These are phyloP conservation scores for Cunninghamia lanceolata DNA, from an alignment of 75 land plant genomes.

Conservation along the genomic window DNA sequence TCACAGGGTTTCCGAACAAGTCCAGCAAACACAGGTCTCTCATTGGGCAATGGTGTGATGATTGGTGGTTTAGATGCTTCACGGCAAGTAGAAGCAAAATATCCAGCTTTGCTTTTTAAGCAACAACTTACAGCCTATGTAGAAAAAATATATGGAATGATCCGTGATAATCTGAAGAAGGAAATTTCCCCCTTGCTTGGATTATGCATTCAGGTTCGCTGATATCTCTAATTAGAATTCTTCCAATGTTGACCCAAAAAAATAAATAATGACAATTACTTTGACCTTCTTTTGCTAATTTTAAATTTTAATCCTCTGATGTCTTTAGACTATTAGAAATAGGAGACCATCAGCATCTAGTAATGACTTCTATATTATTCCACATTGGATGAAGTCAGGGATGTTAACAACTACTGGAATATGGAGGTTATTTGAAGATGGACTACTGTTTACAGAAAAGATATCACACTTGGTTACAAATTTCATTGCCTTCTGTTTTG, in stretches of 20 bases:
- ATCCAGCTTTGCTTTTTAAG: constrained; percentile 93
- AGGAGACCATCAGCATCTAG: not conserved
- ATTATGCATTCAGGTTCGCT: constrained; percentile 82
- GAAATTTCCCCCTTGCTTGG: constrained; percentile 89
- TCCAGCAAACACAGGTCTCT: constrained; percentile 63
- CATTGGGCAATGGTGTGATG: constrained; percentile 69
- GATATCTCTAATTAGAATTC: not conserved
- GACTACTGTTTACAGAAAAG: not conserved
- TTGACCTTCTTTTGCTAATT: not conserved
- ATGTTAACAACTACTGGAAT: not conserved
- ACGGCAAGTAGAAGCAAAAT: constrained; percentile 92
- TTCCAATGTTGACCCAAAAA: not conserved
- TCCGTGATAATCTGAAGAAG: constrained; percentile 92
- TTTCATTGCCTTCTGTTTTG: constrained; percentile 6
- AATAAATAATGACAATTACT: not conserved
- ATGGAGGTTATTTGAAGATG: not conserved
- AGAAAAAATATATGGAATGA: constrained; percentile 93
- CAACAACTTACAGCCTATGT: constrained; percentile 96
- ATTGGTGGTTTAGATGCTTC: constrained; percentile 69
- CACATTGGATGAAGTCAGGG: not conserved
- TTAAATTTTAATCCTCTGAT: not conserved
- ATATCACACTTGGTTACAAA: not conserved
- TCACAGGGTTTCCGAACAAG: constrained; percentile 78
- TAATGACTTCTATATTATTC: not conserved
- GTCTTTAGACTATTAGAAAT: not conserved